Conservation (phyloP, 2,329 filamentous ascomycete species). For the Cladosporium austrohemisphaericum region DNA sequence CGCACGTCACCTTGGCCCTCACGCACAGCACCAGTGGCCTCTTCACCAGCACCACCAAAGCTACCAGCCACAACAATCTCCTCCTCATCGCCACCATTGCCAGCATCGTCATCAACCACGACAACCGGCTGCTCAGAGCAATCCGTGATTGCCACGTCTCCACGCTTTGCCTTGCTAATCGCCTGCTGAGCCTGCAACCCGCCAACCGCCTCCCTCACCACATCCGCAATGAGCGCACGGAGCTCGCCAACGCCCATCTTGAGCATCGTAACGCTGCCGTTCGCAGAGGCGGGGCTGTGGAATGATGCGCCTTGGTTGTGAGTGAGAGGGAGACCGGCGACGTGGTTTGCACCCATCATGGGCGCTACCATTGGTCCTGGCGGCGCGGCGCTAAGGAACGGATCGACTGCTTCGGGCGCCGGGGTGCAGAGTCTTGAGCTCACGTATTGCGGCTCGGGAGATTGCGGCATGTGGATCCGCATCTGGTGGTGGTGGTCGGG, state of each 20-base stretch:
- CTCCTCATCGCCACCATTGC: too few species aligned
- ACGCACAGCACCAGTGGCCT: too few species aligned
- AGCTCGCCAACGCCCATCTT: slow-evolving; percentile 12
- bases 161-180: too few species aligned
- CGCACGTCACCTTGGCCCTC: too few species aligned
- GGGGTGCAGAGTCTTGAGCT: slow-evolving; percentile 24
- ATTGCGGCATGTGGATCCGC: slow-evolving; percentile 9
- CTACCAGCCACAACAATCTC: too few species aligned
- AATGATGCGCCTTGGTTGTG: neutral
- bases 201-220: slow-evolving; percentile 1
- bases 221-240: slow-evolving; percentile 2
- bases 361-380: neutral
- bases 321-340: neutral
- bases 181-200: slow-evolving; percentile 8
- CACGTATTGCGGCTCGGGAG: slow-evolving; percentile 14
- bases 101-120: too few species aligned
- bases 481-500: slow-evolving; percentile 4
- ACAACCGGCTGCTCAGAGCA: too few species aligned
- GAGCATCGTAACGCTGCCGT: neutral
- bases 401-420: slow-evolving; percentile 17
- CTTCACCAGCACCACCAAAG: too few species aligned
- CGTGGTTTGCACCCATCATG: neutral
- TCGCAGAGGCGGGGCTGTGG: too few species aligned
- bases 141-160: too few species aligned
- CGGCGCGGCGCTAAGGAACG: neutral